Conservation (phyloP, 331 rosid genomes). For the Pyrus hybrid region DNA sequence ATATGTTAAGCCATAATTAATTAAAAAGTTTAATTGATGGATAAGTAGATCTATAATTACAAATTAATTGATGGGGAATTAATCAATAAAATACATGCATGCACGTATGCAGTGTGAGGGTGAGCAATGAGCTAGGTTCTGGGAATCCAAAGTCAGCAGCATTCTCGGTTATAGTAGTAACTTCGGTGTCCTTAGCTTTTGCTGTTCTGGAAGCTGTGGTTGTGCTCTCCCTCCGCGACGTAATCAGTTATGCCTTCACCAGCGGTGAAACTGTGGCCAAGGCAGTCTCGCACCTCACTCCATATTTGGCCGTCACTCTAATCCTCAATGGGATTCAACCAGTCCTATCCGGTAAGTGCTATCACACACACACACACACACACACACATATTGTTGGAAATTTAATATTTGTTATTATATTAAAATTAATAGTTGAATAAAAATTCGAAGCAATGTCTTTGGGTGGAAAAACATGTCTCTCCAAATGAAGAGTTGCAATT, state of each 20-base stretch:
- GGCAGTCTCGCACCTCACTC: slow-evolving; percentile 61
- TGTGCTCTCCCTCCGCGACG: slow-evolving; percentile 42
- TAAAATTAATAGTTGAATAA: no score
- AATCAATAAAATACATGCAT: no score
- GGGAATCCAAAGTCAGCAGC: slow-evolving; percentile 63
- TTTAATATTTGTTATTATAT: no score
- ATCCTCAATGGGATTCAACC: slow-evolving; percentile 75
- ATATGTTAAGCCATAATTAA: no score
- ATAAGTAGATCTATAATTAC: not conserved
- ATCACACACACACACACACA: no score
- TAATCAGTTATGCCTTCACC: slow-evolving; percentile 63
- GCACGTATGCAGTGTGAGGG: slow-evolving; percentile 44
- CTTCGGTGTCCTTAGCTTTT: slow-evolving; percentile 18
- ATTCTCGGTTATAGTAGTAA: slow-evolving; percentile 42
- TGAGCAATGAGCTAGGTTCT: slow-evolving; percentile 74
- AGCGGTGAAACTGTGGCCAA: slow-evolving; percentile 47
- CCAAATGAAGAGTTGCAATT: no score
- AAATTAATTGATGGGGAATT: not conserved
- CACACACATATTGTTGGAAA: no score
- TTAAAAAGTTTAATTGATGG: not conserved
- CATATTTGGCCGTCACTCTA: slow-evolving; percentile 46
- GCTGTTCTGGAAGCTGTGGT: slow-evolving; percentile 33
- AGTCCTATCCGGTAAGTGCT: slow-evolving; percentile 46
- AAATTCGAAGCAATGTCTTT: no score
- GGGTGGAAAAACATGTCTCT: no score